phyloP scores from a whole-genome alignment of 352 stramenopile species.

The Globisporangium uncinulatum region DNA sequence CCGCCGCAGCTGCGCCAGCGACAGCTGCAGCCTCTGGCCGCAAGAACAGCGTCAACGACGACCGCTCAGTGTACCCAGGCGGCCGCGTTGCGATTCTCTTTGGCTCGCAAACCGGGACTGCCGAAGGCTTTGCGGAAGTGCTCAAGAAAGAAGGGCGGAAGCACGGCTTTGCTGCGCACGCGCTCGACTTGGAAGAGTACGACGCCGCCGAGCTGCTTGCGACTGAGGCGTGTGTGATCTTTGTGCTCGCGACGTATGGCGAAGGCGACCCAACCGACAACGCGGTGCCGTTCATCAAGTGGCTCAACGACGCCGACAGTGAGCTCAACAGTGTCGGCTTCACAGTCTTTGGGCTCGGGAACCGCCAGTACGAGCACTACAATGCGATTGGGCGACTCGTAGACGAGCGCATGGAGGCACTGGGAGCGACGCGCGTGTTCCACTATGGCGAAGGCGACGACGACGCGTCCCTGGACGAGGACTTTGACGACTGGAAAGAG shows the following conservation, averaged over 20 bases:
- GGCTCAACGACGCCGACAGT: slow-evolving; percentile 74
- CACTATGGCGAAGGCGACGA: slow-evolving; percentile 95
- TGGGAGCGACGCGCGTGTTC: slow-evolving; percentile 84
- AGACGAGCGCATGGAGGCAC: slow-evolving; percentile 80
- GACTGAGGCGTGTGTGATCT: slow-evolving; percentile 76
- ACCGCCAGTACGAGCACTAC: slow-evolving; percentile 98
- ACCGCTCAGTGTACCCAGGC: slow-evolving; percentile 35
- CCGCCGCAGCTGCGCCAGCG: neutral
- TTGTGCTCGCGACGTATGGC: slow-evolving; percentile 97
- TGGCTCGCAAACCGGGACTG: slow-evolving; percentile 97
- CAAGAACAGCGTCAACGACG: slow-evolving; percentile 24
- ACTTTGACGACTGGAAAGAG: slow-evolving; percentile 95
- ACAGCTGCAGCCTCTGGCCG: neutral
- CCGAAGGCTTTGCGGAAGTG: slow-evolving; percentile 94
- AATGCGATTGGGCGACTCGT: slow-evolving; percentile 94
- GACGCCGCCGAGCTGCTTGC: slow-evolving; percentile 53
- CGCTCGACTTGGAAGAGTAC: slow-evolving; percentile 96
- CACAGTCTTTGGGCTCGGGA: slow-evolving; percentile 97
- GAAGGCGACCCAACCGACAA: slow-evolving; percentile 99
- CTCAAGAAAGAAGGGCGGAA: slow-evolving; percentile 88
- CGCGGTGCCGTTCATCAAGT: slow-evolving; percentile 90
- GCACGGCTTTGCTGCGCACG: slow-evolving; percentile 80
- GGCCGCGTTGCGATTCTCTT: slow-evolving; percentile 92
- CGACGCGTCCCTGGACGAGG: slow-evolving; percentile 91
- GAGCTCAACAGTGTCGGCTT: slow-evolving; percentile 75